Percentiles rank a stretch among this genome's conserved stretches.
Evolutionary conservation across 1,139 yeast genomes (phyloP).

Genomic region (Magnusiomyces clavatus): DNA sequence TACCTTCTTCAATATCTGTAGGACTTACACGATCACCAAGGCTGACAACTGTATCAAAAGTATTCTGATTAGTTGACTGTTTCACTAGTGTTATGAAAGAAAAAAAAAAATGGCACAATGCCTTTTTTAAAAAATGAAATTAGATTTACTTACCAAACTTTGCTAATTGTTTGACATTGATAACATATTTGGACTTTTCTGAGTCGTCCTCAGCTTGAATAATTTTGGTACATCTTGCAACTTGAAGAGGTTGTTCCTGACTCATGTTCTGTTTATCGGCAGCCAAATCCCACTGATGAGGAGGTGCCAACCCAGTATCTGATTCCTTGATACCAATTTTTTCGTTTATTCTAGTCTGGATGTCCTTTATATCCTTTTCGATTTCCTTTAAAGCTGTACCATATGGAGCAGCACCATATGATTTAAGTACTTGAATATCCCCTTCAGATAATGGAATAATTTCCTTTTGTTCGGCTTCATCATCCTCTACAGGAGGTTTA

Average conservation of each 20-base stretch:
- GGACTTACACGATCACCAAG: conserved; percentile 96
- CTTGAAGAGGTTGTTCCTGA: conserved; percentile 94
- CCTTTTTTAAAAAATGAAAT: background rate
- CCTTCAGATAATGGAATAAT: conserved; percentile 88
- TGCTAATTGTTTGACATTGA: conserved; percentile 95
- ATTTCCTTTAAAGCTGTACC: conserved; percentile 70
- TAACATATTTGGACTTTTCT: conserved; percentile 84
- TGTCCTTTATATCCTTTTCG: conserved; percentile 75
- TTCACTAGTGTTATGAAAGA: background rate
- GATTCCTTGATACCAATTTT: conserved; percentile 90
- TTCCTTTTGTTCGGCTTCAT: conserved; percentile 51
- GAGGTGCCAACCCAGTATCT: conserved; percentile 93
- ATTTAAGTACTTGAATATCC: conserved; percentile 92
- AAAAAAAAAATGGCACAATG: background rate
- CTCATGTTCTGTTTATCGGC: conserved; percentile 92
- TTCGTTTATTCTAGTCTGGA: conserved; percentile 83
- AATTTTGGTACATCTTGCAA: conserved; percentile 96
- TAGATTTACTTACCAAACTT: conserved; percentile 44
- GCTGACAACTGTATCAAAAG: conserved; percentile 53
- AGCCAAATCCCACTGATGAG: conserved; percentile 94
- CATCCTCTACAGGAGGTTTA: conserved; percentile 76
- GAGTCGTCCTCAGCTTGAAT: conserved; percentile 65
- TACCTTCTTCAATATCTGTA: conserved; percentile 97
- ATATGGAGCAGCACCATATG: conserved; percentile 97
- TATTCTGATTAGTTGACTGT: background rate